Percentiles rank a stretch among this genome's conserved stretches.
Evolutionary conservation across 495 filamentous ascomycete genomes (phyloP).

Genomic region (Podospora fimiseda): DNA sequence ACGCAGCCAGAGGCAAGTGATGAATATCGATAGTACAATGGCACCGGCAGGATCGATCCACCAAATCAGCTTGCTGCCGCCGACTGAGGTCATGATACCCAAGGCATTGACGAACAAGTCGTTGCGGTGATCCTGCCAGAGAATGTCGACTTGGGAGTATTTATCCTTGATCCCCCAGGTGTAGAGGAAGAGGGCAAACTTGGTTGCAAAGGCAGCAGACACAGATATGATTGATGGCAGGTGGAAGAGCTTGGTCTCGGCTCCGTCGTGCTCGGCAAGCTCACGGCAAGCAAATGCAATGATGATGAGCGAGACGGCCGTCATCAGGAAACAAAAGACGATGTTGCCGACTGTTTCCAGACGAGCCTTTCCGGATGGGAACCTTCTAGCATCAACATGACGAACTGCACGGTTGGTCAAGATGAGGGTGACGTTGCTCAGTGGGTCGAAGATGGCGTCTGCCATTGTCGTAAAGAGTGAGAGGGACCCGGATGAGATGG

Average conservation of each 20-base stretch:
- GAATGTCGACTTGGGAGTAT: constrained; percentile 81
- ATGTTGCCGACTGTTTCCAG: constrained; percentile 97
- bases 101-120: constrained; percentile 87
- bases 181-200: constrained; percentile 78
- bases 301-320: constrained; percentile 78
- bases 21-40: constrained; percentile 70
- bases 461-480: constrained; percentile 98
- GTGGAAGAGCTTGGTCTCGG: constrained; percentile 57
- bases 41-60: constrained; percentile 95
- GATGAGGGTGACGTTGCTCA: constrained; percentile 85
- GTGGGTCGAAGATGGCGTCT: constrained; percentile 90
- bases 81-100: constrained; percentile 82
- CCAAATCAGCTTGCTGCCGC: constrained; percentile 81
- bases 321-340: constrained; percentile 96
- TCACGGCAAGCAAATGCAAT: constrained; percentile 79
- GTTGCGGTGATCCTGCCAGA: constrained; percentile 90
- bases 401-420: constrained; percentile 83
- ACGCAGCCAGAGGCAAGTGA: constrained; percentile 70
- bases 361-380: constrained; percentile 88
- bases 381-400: constrained; percentile 79
- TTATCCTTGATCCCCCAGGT: constrained; percentile 85
- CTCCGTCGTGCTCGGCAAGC: constrained; percentile 44
- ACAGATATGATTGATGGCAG: constrained; percentile 84
- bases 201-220: constrained; percentile 75
- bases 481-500: constrained; percentile 75